A percentile compares a stretch with the other conserved stretches of the same genome.
These are phyloP conservation scores for Stramenopiles sp. DNA, from an alignment of 352 stramenopile genomes.

Conservation along the genomic window DNA sequence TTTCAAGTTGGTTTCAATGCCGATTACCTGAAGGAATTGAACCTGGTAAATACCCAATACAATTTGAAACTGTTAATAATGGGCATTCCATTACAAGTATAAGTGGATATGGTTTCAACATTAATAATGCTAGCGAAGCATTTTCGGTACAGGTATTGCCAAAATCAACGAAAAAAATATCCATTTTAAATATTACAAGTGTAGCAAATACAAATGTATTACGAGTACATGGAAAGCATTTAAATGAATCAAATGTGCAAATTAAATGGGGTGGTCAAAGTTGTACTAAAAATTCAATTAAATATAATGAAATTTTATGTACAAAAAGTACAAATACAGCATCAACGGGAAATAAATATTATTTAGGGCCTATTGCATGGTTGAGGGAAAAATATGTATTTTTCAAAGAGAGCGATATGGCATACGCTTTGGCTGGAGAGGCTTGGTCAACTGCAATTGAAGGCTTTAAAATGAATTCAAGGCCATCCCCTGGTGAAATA, in stretches of 20 bases:
- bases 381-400: neutral
- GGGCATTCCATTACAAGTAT: neutral
- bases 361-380: neutral
- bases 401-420: neutral
- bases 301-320: neutral
- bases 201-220: neutral
- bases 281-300: neutral
- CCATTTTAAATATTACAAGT: neutral
- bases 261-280: neutral
- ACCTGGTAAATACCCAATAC: neutral
- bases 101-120: neutral
- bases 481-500: neutral
- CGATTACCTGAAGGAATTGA: neutral
- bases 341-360: neutral
- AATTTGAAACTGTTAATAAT: neutral
- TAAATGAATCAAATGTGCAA: neutral
- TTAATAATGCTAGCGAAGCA: neutral
- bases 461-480: neutral
- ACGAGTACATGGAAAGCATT: neutral
- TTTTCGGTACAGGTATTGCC: neutral
- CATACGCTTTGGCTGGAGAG: neutral
- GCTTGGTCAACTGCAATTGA: neutral
- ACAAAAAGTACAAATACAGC: neutral
- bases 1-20: neutral
- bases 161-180: neutral